Evolutionary conservation across 441 rosid species (phyloP).

Genomic region (Adansonia rubrostipa): DNA sequence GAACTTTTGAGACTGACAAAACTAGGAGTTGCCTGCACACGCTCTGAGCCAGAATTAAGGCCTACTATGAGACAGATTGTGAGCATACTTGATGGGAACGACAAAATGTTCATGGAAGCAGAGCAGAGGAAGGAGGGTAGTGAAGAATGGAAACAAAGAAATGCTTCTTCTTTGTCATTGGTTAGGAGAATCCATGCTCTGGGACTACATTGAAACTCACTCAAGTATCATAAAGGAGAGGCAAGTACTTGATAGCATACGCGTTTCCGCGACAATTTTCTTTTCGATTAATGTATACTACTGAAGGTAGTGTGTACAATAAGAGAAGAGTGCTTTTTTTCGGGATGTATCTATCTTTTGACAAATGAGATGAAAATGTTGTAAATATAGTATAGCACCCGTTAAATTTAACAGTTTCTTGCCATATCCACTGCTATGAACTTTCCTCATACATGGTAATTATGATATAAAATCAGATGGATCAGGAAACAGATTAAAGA

Average conservation of each 20-base stretch:
- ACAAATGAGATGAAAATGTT: conserved; percentile 10
- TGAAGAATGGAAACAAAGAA: conserved; percentile 66
- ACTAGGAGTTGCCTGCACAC: conserved; percentile 82
- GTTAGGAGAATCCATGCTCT: conserved; percentile 76
- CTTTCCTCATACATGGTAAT: conserved; percentile 1
- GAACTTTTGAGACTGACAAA: conserved; percentile 61
- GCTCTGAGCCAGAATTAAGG: conserved; percentile 68
- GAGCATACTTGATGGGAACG: conserved; percentile 83
- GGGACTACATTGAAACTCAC: conserved; percentile 68
- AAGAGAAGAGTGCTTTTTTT: conserved; percentile 18
- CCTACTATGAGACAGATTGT: conserved; percentile 85
- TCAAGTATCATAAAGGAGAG: conserved; percentile 9
- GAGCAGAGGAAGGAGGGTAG: conserved; percentile 52
- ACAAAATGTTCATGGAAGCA: conserved; percentile 44
- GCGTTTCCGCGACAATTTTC: conserved; percentile 3
- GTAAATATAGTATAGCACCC: neutral
- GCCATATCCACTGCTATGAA: conserved; percentile 14
- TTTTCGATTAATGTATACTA: conserved; percentile 29
- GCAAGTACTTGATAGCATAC: conserved; percentile 7
- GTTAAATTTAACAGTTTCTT: conserved; percentile 15
- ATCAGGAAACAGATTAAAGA: neutral
- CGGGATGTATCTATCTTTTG: conserved; percentile 9
- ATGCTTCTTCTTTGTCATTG: conserved; percentile 64
- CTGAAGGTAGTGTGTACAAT: conserved; percentile 30
- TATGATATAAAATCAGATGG: neutral